Evolutionary conservation across 2,329 filamentous ascomycete genomes (phyloP).

Genomic region (Aspergillus cejpii): DNA sequence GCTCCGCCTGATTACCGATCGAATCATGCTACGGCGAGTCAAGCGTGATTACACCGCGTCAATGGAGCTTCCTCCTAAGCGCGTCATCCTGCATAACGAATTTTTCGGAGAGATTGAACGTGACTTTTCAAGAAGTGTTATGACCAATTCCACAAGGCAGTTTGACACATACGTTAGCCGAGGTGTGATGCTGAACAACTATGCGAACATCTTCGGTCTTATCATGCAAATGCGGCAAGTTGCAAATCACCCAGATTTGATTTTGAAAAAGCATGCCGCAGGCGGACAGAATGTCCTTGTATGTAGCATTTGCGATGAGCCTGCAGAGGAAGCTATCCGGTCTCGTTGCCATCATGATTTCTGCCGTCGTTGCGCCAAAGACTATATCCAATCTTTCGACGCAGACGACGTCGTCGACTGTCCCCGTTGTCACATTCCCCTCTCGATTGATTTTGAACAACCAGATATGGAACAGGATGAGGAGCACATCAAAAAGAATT

Average conservation of each 20-base stretch:
- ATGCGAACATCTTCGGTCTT: slow-evolving; percentile 96
- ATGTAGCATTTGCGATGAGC: slow-evolving; percentile 93
- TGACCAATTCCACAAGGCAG: slow-evolving; percentile 78
- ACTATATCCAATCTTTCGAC: slow-evolving; percentile 72
- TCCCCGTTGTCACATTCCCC: slow-evolving; percentile 81
- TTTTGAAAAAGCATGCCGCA: slow-evolving; percentile 78
- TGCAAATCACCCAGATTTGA: slow-evolving; percentile 89
- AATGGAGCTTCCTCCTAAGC: slow-evolving; percentile 95
- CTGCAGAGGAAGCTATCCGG: slow-evolving; percentile 87
- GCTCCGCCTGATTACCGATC: slow-evolving; percentile 78
- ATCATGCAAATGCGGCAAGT: slow-evolving; percentile 99
- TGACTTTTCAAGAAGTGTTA: slow-evolving; percentile 92
- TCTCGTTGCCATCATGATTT: slow-evolving; percentile 92
- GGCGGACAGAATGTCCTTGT: slow-evolving; percentile 85
- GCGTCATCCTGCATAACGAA: slow-evolving; percentile 84
- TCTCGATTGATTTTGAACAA: slow-evolving; percentile 89
- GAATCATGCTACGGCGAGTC: slow-evolving; percentile 90
- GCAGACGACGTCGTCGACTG: slow-evolving; percentile 56
- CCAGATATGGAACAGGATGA: slow-evolving; percentile 92
- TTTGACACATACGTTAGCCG: slow-evolving; percentile 95
- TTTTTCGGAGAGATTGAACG: slow-evolving; percentile 96
- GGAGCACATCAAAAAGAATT: slow-evolving; percentile 79
- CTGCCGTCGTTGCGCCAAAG: slow-evolving; percentile 72
- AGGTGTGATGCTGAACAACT: slow-evolving; percentile 92
- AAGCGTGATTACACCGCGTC: slow-evolving; percentile 90